Percentiles rank a stretch among this genome's conserved stretches.
Conservation (phyloP, 2,329 filamentous ascomycete species). For the Fusarium chlamydosporum region DNA sequence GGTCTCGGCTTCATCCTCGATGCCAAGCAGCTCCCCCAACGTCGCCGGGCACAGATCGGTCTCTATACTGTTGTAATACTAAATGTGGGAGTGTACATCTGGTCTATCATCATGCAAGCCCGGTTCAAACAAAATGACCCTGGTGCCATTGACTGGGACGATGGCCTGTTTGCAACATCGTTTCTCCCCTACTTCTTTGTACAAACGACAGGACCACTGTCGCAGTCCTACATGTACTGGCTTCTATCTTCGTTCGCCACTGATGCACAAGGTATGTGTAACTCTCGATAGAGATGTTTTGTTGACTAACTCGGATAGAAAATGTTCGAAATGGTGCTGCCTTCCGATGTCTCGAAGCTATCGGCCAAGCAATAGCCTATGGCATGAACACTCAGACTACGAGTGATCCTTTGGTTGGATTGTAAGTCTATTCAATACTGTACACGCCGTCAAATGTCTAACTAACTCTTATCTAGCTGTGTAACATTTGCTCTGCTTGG, state of each 20-base stretch:
- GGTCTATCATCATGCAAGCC: constrained; percentile 27
- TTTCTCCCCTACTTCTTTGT: constrained; percentile 27
- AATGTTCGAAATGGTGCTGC: constrained; percentile 23
- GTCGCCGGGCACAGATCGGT: constrained; percentile 21
- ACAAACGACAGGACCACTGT: constrained; percentile 17
- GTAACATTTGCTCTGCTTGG: constrained; percentile 7
- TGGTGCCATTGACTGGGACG: constrained; percentile 22
- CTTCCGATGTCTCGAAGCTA: constrained; percentile 14
- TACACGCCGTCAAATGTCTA: rapidly evolving
- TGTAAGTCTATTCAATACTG: neutral
- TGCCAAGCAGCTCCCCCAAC: constrained; percentile 6
- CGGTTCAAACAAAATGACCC: constrained; percentile 1
- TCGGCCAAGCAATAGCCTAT: constrained; percentile 22
- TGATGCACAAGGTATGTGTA: constrained; percentile 10
- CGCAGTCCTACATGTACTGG: constrained; percentile 28
- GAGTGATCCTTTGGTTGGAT: constrained; percentile 19
- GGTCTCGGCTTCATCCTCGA: constrained; percentile 23
- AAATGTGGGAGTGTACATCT: constrained; percentile 19
- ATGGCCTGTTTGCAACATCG: neutral
- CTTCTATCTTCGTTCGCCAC: constrained; percentile 24
- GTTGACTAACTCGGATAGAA: neutral
- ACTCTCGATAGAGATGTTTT: rapidly evolving
- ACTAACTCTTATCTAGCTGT: neutral
- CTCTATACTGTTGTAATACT: constrained; percentile 14
- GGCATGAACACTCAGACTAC: constrained; percentile 28